Evolutionary conservation across 768 basidiomycete genomes (phyloP).

Genomic region (Termitomyces bulborhizus): DNA sequence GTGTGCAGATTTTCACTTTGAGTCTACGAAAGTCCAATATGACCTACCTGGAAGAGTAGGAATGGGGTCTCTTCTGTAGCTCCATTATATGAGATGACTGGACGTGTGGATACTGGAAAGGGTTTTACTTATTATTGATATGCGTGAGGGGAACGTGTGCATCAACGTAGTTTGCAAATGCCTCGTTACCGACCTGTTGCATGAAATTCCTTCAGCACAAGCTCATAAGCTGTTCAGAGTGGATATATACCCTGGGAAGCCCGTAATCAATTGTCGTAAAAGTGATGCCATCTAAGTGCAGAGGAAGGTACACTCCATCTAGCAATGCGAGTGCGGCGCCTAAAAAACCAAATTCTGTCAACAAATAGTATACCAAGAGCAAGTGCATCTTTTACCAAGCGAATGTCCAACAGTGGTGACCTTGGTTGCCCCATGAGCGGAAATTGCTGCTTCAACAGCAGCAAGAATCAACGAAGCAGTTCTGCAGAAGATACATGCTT

Average conservation of each 20-base stretch:
- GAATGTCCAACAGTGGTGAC: slow-evolving; percentile 33
- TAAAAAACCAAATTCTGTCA: slow-evolving; percentile 2
- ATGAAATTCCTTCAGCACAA: neutral
- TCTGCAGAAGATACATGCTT: slow-evolving; percentile 5
- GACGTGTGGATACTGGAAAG: neutral
- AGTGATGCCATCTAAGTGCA: slow-evolving; percentile 22
- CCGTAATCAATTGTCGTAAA: slow-evolving; percentile 16
- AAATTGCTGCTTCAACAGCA: slow-evolving; percentile 21
- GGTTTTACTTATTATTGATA: slow-evolving; percentile 37
- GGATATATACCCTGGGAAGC: slow-evolving; percentile 13
- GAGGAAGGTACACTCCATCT: slow-evolving; percentile 32
- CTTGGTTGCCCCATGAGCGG: slow-evolving; percentile 12
- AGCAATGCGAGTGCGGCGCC: slow-evolving; percentile 35
- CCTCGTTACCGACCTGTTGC: slow-evolving; percentile 44
- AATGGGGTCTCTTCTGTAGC: slow-evolving; percentile 21
- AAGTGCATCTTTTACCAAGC: slow-evolving; percentile 18
- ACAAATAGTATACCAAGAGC: neutral
- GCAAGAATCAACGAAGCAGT: slow-evolving; percentile 20
- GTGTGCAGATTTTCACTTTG: neutral
- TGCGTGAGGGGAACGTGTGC: slow-evolving; percentile 33
- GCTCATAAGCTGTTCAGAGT: neutral
- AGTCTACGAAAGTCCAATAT: neutral
- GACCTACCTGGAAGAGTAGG: slow-evolving; percentile 21
- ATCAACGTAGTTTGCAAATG: slow-evolving; percentile 49
- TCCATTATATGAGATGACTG: neutral